Base-by-base conservation (phyloP, 129 eudicot species). In the Tanacetum coccineum region DNA sequence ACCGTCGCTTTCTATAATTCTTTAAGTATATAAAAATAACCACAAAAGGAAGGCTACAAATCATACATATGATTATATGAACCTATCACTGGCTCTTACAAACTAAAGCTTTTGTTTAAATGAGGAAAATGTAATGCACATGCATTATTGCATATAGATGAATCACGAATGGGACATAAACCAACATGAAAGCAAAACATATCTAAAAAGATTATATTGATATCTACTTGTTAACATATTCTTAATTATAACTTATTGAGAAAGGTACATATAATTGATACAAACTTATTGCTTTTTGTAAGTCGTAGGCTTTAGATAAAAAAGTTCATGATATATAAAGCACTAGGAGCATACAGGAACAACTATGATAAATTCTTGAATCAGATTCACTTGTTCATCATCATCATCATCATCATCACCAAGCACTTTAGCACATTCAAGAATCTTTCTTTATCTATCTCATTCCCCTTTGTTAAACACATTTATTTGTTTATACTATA, bases 401-500 rank as follows among this genome's bases (percentile, higher is more conserved):
- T 52, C 26, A 54, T 64, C 40, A 59, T 60, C 64, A 46, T 46
- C n/a, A 48, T 49, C 54, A 39, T 58, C 59, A 69, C 55, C 44
- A 25, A 64, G 55, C 63, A 58, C 44, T 58, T 58, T 61, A 15
- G 47, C 60, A 82, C 81, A 78, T 60, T 55, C 76, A 70, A 67
- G 76, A 78, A 78, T 75, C 74, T 62, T 65, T 78, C 53, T 65
- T 73, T 67, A 45, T 48, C 42, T 64, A 52, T 40, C 61, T 70
- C 54, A 70, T 45, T 48, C 59, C 65, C 76, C 40, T 52, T 78
- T 67, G 67, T 56, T 36, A 44, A 59, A 22, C 47, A 66, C 48
- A 56, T 70, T 64, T 64, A 61, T 59, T 70, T 69, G 59, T 71
- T 61, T 28, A 59, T 13, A n/a, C 17, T 9, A 49, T 52, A 60